A percentile compares a stretch with the other conserved stretches of the same genome.
Conservation (phyloP, 208 protist genomes). For the Trypanosoma conorhini region DNA sequence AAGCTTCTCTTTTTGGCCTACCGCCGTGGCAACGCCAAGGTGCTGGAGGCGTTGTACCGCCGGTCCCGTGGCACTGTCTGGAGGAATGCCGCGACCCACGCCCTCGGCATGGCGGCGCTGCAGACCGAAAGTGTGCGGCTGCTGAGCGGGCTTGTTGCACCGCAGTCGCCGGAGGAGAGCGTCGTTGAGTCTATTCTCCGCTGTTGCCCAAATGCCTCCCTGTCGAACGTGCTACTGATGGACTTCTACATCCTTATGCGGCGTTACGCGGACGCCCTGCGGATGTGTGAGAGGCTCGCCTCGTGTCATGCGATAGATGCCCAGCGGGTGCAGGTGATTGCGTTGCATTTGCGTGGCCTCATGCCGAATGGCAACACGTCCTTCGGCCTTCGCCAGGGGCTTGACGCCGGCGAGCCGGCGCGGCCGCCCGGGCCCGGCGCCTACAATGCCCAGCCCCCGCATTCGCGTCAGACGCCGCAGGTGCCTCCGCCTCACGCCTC, state of each 20-base stretch:
- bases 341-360: conserved; percentile 61
- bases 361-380: conserved; percentile 36
- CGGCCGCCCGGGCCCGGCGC: neutral
- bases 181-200: conserved; percentile 59
- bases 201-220: conserved; percentile 8
- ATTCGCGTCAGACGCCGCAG: neutral
- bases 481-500: neutral
- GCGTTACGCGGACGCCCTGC: conserved; percentile 66
- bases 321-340: conserved; percentile 63
- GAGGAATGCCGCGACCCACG: conserved; percentile 40
- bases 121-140: conserved; percentile 37
- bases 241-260: conserved; percentile 69
- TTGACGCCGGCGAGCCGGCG: neutral
- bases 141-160: conserved; percentile 53
- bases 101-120: conserved; percentile 54
- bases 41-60: conserved; percentile 55
- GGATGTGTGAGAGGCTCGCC: conserved; percentile 43
- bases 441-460: neutral
- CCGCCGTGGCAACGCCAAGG: conserved; percentile 33
- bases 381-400: conserved; percentile 8
- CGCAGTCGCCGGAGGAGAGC: conserved; percentile 42
- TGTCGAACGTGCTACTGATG: conserved; percentile 42
- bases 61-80: conserved; percentile 30
- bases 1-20: conserved; percentile 66
- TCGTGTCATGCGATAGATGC: conserved; percentile 36